Conservation (phyloP, 345 rosid genomes). For the Ceriops decandra region DNA sequence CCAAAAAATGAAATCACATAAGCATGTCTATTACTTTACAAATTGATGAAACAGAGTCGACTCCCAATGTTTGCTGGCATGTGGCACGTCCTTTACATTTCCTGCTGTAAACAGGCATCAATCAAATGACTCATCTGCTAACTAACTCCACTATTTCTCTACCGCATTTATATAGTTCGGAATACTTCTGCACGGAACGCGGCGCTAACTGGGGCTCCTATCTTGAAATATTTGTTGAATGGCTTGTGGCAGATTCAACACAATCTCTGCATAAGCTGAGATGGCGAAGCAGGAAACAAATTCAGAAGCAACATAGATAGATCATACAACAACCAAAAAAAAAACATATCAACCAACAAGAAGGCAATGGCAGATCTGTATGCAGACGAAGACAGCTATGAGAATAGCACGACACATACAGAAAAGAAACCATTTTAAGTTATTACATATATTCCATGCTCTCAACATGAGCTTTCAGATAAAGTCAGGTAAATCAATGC, state of each 20-base stretch:
- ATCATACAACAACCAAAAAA: neutral
- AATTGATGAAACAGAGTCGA: neutral
- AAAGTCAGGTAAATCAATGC: too few species aligned
- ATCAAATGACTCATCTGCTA: neutral
- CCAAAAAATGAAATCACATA: neutral
- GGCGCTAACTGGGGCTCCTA: slow-evolving; percentile 27
- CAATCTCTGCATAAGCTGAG: slow-evolving; percentile 90
- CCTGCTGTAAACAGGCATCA: neutral
- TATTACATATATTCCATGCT: too few species aligned
- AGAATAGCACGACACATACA: too few species aligned
- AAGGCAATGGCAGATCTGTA: neutral
- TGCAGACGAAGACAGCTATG: too few species aligned
- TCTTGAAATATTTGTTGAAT: slow-evolving; percentile 52
- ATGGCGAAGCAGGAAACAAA: slow-evolving; percentile 13
- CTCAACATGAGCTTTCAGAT: too few species aligned
- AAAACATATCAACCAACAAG: neutral
- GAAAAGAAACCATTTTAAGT: too few species aligned
- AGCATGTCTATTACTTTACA: neutral
- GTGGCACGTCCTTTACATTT: neutral
- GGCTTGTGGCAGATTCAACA: slow-evolving; percentile 62
- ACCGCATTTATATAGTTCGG: neutral
- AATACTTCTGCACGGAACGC: neutral
- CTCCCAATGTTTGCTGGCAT: neutral
- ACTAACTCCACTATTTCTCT: neutral
- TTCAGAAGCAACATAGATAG: neutral